Evolutionary conservation across 148 eudicot species (phyloP).

Genomic region (Beta vulgaris): DNA sequence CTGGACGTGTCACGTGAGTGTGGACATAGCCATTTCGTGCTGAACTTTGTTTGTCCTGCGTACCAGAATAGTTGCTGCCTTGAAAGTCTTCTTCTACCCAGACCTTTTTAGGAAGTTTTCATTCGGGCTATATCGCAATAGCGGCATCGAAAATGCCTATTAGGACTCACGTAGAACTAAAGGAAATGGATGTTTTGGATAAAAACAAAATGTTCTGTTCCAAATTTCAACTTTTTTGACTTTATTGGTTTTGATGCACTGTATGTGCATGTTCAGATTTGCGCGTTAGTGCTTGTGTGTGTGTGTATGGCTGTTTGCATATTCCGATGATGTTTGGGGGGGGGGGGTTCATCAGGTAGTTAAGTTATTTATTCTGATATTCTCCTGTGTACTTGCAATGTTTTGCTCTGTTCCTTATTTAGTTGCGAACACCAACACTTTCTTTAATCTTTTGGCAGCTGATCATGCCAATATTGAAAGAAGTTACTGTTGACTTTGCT

Average conservation of each 20-base stretch:
- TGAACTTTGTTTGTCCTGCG: too few species aligned
- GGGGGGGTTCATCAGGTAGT: background rate
- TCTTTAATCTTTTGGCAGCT: background rate
- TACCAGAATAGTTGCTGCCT: too few species aligned
- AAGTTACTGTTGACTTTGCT: background rate
- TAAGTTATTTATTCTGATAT: too few species aligned
- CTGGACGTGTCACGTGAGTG: too few species aligned
- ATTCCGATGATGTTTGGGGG: too few species aligned
- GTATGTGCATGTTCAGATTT: background rate
- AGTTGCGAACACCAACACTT: background rate
- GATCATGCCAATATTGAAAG: background rate
- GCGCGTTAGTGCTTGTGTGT: background rate
- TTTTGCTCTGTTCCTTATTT: background rate
- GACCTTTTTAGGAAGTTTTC: background rate
- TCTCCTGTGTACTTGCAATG: background rate
- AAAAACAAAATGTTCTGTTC: background rate
- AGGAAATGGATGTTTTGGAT: too few species aligned
- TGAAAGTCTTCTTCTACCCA: too few species aligned
- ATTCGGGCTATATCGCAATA: too few species aligned
- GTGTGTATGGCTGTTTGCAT: background rate
- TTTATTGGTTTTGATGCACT: background rate
- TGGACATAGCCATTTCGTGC: too few species aligned
- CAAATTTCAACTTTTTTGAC: background rate
- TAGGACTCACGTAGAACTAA: too few species aligned
- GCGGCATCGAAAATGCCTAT: too few species aligned